phyloP scores from a whole-genome alignment of 2,329 filamentous ascomycete species.

The Exophiala bonariae region DNA sequence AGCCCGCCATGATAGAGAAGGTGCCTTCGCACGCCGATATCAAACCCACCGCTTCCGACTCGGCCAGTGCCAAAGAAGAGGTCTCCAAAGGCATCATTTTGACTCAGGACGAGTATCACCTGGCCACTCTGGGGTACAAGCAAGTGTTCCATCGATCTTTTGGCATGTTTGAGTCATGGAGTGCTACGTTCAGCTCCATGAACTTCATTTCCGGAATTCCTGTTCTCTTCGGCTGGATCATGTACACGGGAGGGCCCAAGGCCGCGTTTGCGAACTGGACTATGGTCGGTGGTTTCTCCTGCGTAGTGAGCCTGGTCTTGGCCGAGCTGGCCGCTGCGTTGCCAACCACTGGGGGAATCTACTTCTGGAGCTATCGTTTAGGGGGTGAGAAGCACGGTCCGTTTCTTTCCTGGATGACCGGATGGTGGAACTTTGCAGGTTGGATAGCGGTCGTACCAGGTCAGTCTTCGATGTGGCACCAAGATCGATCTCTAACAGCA shows the following conservation, averaged over 20 bases:
- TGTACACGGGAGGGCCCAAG: constrained; percentile 41
- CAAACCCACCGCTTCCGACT: constrained; percentile 7
- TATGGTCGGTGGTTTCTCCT: constrained; percentile 38
- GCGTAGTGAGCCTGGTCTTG: constrained; percentile 38
- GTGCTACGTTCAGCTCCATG: constrained; percentile 40
- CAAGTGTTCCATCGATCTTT: constrained; percentile 38
- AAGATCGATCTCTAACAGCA: too few species aligned
- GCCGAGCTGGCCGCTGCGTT: constrained; percentile 40
- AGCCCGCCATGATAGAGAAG: constrained; percentile 11
- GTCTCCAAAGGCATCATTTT: constrained; percentile 12
- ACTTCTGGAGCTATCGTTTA: constrained; percentile 41
- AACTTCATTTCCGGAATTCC: constrained; percentile 42
- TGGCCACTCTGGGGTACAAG: constrained; percentile 37
- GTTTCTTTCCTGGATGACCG: constrained; percentile 42
- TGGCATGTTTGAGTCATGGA: constrained; percentile 41
- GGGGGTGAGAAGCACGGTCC: constrained; percentile 39
- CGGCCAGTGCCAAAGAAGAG: constrained; percentile 14
- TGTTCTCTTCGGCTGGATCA: constrained; percentile 40
- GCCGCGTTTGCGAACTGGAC: constrained; percentile 42
- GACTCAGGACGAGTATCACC: constrained; percentile 34
- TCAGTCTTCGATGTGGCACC: too few species aligned
- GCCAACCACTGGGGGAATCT: constrained; percentile 41
- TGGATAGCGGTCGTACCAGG: constrained; percentile 41
- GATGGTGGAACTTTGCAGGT: constrained; percentile 43
- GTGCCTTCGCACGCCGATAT: constrained; percentile 6